These are phyloP conservation scores for Pichia sp. DNA, from an alignment of 1,139 yeast species.

Conservation along the genomic window DNA sequence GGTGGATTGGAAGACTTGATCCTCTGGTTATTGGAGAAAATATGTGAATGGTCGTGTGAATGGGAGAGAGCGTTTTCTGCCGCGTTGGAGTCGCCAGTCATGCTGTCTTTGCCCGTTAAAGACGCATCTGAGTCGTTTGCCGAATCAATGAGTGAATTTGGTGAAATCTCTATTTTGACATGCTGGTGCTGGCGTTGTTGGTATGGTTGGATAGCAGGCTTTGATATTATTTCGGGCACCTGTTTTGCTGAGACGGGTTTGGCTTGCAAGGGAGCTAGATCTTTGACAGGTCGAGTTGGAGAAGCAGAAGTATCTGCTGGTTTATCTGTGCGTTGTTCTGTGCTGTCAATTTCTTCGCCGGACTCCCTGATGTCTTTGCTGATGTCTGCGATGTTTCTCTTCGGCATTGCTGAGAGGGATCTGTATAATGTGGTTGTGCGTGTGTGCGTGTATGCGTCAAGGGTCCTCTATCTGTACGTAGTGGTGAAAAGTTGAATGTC, in stretches of 20 bases:
- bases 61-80: too few relatives aligned
- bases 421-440: too few relatives aligned
- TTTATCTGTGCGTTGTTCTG: too few relatives aligned
- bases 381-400: neutral
- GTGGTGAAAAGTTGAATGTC: too few relatives aligned
- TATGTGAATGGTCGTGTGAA: neutral
- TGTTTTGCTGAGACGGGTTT: too few relatives aligned
- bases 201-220: neutral
- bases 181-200: constrained; percentile 7
- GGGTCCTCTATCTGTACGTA: neutral
- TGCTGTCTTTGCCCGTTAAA: too few relatives aligned
- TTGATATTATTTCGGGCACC: too few relatives aligned
- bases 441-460: neutral
- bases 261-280: neutral
- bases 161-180: constrained; percentile 7
- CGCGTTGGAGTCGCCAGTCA: too few relatives aligned
- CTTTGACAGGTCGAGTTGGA: neutral
- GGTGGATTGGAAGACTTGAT: constrained; percentile 21
- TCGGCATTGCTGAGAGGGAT: neutral
- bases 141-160: neutral
- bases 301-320: too few relatives aligned
- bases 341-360: too few relatives aligned
- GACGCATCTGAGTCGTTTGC: too few relatives aligned
- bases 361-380: too few relatives aligned
- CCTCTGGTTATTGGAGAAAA: neutral